Conservation (phyloP, 352 stramenopile species). For the Globisporangium canariense region DNA sequence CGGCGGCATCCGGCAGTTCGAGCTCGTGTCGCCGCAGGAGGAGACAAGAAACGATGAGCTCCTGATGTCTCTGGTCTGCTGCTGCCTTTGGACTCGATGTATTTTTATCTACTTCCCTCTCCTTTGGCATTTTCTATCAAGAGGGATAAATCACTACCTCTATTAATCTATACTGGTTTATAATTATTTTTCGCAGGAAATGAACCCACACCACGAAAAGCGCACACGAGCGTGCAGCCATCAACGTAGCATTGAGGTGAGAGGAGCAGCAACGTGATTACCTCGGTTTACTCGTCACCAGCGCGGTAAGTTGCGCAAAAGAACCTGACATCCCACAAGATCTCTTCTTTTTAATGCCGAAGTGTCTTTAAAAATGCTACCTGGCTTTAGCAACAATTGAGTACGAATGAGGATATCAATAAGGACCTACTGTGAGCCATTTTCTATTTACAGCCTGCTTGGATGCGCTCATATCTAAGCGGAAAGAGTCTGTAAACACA, state of each 20-base stretch:
- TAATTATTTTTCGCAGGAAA: too few species aligned
- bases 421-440: not conserved
- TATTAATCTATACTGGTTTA: too few species aligned
- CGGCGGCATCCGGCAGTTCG: slow-evolving; percentile 42
- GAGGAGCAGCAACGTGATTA: not conserved
- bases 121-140: too few species aligned
- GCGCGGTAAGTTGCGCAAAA: too few species aligned
- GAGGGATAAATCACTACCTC: too few species aligned
- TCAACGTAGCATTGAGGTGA: not conserved
- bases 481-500: not conserved
- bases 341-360: not conserved
- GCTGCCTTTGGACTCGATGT: too few species aligned
- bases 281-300: not conserved
- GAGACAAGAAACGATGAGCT: not conserved
- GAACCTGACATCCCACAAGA: too few species aligned
- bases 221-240: not conserved
- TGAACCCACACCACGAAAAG: not conserved
- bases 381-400: not conserved
- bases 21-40: not conserved
- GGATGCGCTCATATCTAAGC: not conserved
- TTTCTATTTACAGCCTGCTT: not conserved
- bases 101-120: too few species aligned
- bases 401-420: not conserved
- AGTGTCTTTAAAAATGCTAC: not conserved
- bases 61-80: too few species aligned